phyloP scores from a whole-genome alignment of 2,329 filamentous ascomycete genomes.

The Fusarium compactum region DNA sequence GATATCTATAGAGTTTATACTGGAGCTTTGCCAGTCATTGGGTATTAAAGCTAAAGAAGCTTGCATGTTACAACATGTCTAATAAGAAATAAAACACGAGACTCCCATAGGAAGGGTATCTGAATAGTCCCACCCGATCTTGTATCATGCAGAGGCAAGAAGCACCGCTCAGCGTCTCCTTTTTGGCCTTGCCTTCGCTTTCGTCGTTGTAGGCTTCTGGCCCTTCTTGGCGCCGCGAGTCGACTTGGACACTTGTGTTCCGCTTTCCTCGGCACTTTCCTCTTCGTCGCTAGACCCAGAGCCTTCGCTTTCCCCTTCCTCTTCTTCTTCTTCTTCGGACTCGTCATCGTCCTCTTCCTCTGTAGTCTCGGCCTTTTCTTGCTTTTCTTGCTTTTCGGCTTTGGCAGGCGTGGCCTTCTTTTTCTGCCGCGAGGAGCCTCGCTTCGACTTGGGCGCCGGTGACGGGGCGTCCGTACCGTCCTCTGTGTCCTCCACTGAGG shows the following conservation, averaged over 20 bases:
- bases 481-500: constrained; percentile 63
- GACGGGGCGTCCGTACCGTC: constrained; percentile 58
- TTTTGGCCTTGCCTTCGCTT: constrained; percentile 51
- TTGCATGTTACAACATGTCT: background rate
- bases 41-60: background rate
- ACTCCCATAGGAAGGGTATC: constrained; percentile 27
- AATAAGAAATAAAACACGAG: background rate
- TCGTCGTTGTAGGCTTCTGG: constrained; percentile 42
- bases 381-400: constrained; percentile 52
- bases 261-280: constrained; percentile 53
- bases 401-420: constrained; percentile 60
- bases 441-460: constrained; percentile 54
- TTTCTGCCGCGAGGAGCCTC: constrained; percentile 57
- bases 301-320: constrained; percentile 54
- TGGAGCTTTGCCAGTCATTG: background rate
- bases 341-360: constrained; percentile 55
- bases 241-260: constrained; percentile 54
- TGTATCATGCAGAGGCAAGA: background rate
- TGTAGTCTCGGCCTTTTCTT: constrained; percentile 53
- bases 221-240: constrained; percentile 54
- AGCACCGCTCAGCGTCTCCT: constrained; percentile 45
- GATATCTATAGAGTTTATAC: background rate
- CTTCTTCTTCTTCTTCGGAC: constrained; percentile 49
- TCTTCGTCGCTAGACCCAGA: constrained; percentile 51
- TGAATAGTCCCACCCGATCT: constrained; percentile 7